Evolutionary conservation across 495 filamentous ascomycete genomes (phyloP), one percentile per base, ranked within the genome.

Genomic region (Penicillium odoratum): DNA sequence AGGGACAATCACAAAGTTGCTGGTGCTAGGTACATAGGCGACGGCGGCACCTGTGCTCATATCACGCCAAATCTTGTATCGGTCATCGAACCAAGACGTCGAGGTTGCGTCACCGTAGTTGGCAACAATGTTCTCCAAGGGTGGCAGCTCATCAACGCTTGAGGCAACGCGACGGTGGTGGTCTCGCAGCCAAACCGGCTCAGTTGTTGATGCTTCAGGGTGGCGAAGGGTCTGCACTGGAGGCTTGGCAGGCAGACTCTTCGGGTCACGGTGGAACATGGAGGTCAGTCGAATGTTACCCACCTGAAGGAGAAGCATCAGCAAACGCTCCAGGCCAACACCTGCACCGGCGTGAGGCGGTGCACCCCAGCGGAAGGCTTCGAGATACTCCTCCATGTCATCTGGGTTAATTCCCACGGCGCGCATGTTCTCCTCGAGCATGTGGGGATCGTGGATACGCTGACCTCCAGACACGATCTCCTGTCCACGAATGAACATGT

Each of bases 401-500:
- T 83, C 78, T 0, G 89, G 89, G 58, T 92, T 84, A 34, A 97
- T 84, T 40, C 90, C 90, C 21, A 83, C 77, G 29, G 80, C 80
- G 60, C 83, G 81, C 89, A 97, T 91, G 45, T 88, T 86, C 59
- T 88, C 81, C 34, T 86, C 78, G n/a, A 97, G 78, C 63, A 90
- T 82, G 26, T 79, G 71, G 1, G 91, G 80, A 53, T 92, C 85
- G 69, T 97, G 90, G 59, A 97, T 90, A 83, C 93, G 90, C 70
- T 97, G 92, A 8, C 92, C 93, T 51, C 93, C 92, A 2, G 88
- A 90, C 5, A 93, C 85, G 59, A 97, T 96, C 69, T 97, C 93
- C 67, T 97, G 93, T 5, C 93, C 93, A 10, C 93, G 90, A 51
- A 97, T 81, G 75, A 97, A 97, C 65, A 97, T 93, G 71, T 97